A percentile compares a stretch with the other conserved stretches of the same genome.
Conservation (phyloP, 2,329 filamentous ascomycete genomes). For the Neonectria neomacrospora region DNA sequence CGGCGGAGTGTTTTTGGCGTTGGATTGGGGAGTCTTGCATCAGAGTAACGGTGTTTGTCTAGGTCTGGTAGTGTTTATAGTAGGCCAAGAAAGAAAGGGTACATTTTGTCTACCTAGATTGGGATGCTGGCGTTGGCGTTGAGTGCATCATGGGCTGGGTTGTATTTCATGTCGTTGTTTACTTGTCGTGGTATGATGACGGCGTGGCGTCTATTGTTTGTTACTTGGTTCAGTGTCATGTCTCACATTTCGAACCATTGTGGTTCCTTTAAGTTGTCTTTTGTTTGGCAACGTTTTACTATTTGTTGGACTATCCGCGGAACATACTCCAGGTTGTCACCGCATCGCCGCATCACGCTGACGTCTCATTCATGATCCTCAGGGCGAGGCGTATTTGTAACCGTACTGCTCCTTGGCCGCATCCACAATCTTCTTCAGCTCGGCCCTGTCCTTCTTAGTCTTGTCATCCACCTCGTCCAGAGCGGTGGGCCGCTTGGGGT, state of each 20-base stretch:
- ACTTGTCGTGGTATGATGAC: not conserved
- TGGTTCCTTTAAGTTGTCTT: constrained; percentile 14
- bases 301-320: not conserved
- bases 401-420: constrained; percentile 58
- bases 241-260: not conserved
- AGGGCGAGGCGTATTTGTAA: constrained; percentile 60
- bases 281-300: not conserved
- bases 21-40: constrained; percentile 43
- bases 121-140: not conserved
- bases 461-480: constrained; percentile 37
- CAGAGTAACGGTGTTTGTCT: constrained; percentile 41
- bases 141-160: not conserved
- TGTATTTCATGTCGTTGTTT: not conserved
- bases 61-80: constrained; percentile 20
- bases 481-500: constrained; percentile 28
- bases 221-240: too few relatives aligned
- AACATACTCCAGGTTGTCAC: not conserved
- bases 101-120: not conserved
- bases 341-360: not conserved
- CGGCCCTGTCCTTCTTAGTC: constrained; percentile 35
- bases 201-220: not conserved
- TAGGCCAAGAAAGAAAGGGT: constrained; percentile 15
- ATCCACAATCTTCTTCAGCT: constrained; percentile 48
- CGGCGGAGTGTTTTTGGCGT: constrained; percentile 43
- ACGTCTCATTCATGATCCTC: not conserved